Evolutionary conservation across 2,329 filamentous ascomycete genomes (phyloP).

Genomic region (Colletotrichum agaves): DNA sequence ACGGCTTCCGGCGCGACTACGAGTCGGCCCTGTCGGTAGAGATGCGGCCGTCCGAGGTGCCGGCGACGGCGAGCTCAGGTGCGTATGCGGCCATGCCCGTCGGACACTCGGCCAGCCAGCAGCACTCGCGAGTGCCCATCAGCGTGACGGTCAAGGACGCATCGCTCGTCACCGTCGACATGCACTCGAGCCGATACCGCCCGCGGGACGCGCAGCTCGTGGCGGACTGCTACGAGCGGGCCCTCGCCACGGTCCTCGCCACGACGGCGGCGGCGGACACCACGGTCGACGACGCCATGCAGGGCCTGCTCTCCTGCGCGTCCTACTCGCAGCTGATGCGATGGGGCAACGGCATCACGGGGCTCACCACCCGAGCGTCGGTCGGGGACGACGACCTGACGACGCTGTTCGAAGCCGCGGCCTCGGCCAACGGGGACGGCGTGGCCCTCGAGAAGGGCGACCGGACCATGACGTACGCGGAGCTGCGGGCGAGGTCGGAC

Average conservation of each 20-base stretch:
- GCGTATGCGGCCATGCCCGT: no score
- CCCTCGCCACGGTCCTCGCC: not conserved
- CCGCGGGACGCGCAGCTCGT: not conserved
- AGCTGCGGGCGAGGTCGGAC: not conserved
- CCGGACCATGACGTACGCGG: not conserved
- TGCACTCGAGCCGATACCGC: conserved; percentile 21
- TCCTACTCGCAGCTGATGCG: not conserved
- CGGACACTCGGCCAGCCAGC: not conserved
- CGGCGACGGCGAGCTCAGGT: not conserved
- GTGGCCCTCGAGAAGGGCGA: not conserved
- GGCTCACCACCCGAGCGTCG: not conserved
- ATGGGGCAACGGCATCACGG: not conserved
- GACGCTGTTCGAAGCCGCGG: not conserved
- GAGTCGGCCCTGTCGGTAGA: not conserved
- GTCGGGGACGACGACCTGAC: not conserved
- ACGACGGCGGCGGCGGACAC: not conserved
- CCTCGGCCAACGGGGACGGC: not conserved
- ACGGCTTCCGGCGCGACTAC: conserved; percentile 24
- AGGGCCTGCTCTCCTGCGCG: not conserved
- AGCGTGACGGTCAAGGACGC: conserved; percentile 17
- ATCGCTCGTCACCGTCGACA: not conserved
- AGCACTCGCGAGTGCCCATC: not conserved
- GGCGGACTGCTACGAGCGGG: no score
- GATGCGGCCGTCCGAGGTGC: not conserved
- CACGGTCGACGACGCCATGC: not conserved